Percentiles rank a stretch among this genome's conserved stretches.
These are phyloP conservation scores for Zopfia rhizophila DNA, from an alignment of 2,329 filamentous ascomycete genomes.

Conservation along the genomic window DNA sequence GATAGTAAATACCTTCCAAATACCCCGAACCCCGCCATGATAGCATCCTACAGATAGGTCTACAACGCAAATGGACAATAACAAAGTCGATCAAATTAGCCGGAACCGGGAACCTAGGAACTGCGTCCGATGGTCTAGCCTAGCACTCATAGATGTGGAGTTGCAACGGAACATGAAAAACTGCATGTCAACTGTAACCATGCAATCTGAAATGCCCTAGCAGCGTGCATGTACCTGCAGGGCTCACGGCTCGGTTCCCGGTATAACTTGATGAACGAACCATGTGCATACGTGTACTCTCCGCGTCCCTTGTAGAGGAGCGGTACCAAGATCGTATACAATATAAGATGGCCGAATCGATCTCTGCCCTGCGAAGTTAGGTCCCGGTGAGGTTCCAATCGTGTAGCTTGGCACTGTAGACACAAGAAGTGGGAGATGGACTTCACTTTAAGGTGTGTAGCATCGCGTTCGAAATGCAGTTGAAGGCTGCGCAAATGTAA, in stretches of 20 bases:
- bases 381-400: conserved; percentile 16
- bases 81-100: conserved; percentile 27
- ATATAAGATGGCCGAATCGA: conserved; percentile 10
- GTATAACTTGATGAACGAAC: conserved; percentile 14
- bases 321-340: conserved; percentile 20
- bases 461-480: conserved; percentile 1
- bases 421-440: too few relatives aligned
- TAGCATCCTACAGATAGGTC: conserved; percentile 13
- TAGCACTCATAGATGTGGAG: conserved; percentile 7
- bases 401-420: conserved; percentile 13
- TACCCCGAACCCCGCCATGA: conserved; percentile 24
- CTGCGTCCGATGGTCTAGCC: background rate
- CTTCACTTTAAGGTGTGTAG: conserved; percentile 4
- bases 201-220: conserved; percentile 23
- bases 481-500: too few relatives aligned
- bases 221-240: conserved; percentile 25
- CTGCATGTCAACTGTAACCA: conserved; percentile 30
- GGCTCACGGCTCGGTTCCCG: conserved; percentile 14
- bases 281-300: conserved; percentile 24
- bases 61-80: conserved; percentile 14
- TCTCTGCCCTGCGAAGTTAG: background rate
- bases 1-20: conserved; percentile 19
- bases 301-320: conserved; percentile 4
- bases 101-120: conserved; percentile 13
- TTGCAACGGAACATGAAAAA: conserved; percentile 24